phyloP scores from a whole-genome alignment of 2,329 filamentous ascomycete species.

The Cadophora malorum region DNA sequence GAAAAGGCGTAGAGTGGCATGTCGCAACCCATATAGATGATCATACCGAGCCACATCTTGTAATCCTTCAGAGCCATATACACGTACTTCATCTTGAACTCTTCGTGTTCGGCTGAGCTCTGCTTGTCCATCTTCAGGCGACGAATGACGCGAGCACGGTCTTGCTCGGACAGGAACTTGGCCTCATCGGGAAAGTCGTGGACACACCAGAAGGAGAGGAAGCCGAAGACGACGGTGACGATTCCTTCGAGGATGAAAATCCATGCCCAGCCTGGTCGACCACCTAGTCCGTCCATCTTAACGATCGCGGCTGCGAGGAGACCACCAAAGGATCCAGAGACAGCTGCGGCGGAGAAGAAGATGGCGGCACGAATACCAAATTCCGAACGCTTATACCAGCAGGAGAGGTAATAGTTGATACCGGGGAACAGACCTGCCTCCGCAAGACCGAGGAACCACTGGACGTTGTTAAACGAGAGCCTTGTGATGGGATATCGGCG shows the following conservation, averaged over 20 bases:
- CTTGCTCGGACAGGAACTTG: conserved; percentile 71
- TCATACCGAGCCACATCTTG: conserved; percentile 79
- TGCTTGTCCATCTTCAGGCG: conserved; percentile 76
- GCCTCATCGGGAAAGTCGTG: conserved; percentile 83
- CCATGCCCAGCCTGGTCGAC: conserved; percentile 65
- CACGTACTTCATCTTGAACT: conserved; percentile 75
- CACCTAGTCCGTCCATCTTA: conserved; percentile 69
- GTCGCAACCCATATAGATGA: conserved; percentile 80
- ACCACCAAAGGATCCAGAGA: conserved; percentile 80
- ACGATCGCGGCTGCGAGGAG: conserved; percentile 75
- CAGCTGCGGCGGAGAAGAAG: conserved; percentile 83
- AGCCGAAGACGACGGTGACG: conserved; percentile 70
- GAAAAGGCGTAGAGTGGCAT: conserved; percentile 78
- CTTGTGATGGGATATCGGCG: not conserved
- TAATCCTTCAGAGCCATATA: conserved; percentile 78
- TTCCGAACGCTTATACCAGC: conserved; percentile 83
- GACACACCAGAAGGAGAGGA: conserved; percentile 77
- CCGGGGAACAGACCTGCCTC: conserved; percentile 81
- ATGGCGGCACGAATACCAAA: conserved; percentile 81
- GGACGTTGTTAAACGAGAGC: not conserved
- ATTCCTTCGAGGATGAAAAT: conserved; percentile 75
- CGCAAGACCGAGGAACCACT: conserved; percentile 70
- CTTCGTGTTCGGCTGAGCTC: conserved; percentile 74
- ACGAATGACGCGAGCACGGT: conserved; percentile 74
- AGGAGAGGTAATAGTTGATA: conserved; percentile 81